Evolutionary conservation across 2,329 filamentous ascomycete genomes (phyloP), one percentile per base, ranked within the genome.

Genomic region (Trichoderma semiorbis): DNA sequence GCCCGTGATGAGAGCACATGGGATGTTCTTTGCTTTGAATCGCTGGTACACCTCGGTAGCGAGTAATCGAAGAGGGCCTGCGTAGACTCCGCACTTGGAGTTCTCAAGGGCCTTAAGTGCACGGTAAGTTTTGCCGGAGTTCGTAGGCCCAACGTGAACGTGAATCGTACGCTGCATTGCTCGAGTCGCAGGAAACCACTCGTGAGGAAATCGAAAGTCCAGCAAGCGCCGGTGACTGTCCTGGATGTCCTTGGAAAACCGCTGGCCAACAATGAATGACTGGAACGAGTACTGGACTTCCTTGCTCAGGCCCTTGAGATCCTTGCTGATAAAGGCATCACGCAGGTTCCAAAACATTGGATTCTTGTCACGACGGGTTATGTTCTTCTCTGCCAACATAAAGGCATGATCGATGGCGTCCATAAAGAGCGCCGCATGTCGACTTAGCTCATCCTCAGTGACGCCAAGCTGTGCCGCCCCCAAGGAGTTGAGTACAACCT

Each of bases 91-190:
- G 10, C 85, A 87, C 34, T 90, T 86, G 3, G 92, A 91, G 64
- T 89, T 85, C 79, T 98, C 93, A 12, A 99, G 86, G 14, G 92
- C 90, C 81, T 97, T 91, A 74, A 99, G 83, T 0, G 96, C 97
- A 79, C 94, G 92, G 79, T 98, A 99, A 0, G 97, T 99, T 85
- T 99, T 99, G 71, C 96, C 96, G 0, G 96, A 98, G 81, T 99
- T 99, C 2, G 96, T 99, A 1, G 96, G 96, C 0, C 96, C 96
- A 64, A 99, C 94, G 77, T 99, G 96, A 24, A 99, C 85, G 83
- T 98, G 94, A 53, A 99, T 88, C 0, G 90, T 95, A 58, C 96
- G 88, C 77, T 95, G 93, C 76, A 96, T 85, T 60, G 89, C 86
- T 72, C 97, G 88, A 2, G 96, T 96, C 5, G 89, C 90, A 0